phyloP scores from a whole-genome alignment of 495 filamentous ascomycete species.

The Hypoxylon fuscum region DNA sequence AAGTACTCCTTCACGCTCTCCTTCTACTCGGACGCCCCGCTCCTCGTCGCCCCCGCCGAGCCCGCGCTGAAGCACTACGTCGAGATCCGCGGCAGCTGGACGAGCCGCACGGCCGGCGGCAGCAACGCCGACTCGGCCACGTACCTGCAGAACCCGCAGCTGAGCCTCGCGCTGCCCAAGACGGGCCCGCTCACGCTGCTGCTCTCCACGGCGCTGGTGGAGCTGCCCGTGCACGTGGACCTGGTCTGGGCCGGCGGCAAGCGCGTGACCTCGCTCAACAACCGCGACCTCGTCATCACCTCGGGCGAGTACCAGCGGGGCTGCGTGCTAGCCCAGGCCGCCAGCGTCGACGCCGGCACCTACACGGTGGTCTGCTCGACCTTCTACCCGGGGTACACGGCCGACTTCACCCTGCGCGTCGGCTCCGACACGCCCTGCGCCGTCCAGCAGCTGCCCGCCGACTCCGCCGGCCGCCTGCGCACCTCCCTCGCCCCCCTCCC shows the following conservation, averaged over 20 bases:
- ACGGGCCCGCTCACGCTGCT: conserved; percentile 71
- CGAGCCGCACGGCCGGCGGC: conserved; percentile 79
- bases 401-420: conserved; percentile 77
- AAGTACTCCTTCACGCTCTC: conserved; percentile 85
- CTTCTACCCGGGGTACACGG: conserved; percentile 80
- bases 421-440: conserved; percentile 64
- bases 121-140: conserved; percentile 78
- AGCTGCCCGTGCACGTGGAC: conserved; percentile 82
- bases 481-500: conserved; percentile 59
- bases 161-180: conserved; percentile 66
- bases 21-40: conserved; percentile 70
- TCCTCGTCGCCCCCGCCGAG: conserved; percentile 67
- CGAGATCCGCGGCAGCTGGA: conserved; percentile 73
- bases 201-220: conserved; percentile 66
- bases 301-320: conserved; percentile 87
- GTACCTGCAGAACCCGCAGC: conserved; percentile 89
- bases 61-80: conserved; percentile 65
- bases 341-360: conserved; percentile 66
- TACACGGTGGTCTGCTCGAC: conserved; percentile 92
- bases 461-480: conserved; percentile 73
- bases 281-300: conserved; percentile 78
- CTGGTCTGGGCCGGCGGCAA: conserved; percentile 79
- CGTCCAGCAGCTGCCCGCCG: conserved; percentile 65
- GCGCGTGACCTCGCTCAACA: conserved; percentile 71
- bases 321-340: conserved; percentile 72